These are phyloP conservation scores for Eucalyptus camaldulensis DNA, from an alignment of 345 rosid species.

Conservation along the genomic window DNA sequence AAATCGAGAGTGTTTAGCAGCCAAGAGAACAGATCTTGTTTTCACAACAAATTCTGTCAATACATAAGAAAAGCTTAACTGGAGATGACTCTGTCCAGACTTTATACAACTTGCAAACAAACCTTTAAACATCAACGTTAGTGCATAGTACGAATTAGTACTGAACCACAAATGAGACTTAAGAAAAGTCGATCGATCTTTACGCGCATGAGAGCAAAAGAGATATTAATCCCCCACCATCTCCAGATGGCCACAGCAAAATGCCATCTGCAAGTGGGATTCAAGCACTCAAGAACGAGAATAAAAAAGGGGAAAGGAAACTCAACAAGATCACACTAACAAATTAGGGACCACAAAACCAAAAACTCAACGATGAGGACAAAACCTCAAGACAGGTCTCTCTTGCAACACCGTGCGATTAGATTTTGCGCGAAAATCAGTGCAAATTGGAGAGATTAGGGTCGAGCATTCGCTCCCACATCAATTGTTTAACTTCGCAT, in stretches of 20 bases:
- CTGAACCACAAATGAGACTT: neutral
- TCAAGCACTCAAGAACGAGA: neutral
- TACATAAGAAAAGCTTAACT: neutral
- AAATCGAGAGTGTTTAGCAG: neutral
- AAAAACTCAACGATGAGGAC: neutral
- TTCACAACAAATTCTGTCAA: neutral
- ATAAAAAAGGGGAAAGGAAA: neutral
- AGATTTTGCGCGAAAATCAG: neutral
- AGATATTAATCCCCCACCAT: neutral
- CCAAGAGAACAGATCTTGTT: neutral
- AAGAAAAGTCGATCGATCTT: neutral
- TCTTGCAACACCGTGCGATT: neutral
- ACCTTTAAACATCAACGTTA: neutral
- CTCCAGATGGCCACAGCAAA: neutral
- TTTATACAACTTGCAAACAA: neutral
- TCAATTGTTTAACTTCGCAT: neutral
- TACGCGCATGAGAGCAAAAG: neutral
- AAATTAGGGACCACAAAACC: neutral
- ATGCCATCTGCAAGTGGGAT: neutral
- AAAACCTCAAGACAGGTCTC: neutral
- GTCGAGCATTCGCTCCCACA: neutral
- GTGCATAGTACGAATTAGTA: neutral
- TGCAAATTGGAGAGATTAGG: neutral
- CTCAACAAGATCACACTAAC: neutral
- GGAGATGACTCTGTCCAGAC: neutral